A percentile compares a stretch with the other conserved stretches of the same genome.
Conservation (phyloP, 2,329 filamentous ascomycete species). For the Fusarium miscanthi region DNA sequence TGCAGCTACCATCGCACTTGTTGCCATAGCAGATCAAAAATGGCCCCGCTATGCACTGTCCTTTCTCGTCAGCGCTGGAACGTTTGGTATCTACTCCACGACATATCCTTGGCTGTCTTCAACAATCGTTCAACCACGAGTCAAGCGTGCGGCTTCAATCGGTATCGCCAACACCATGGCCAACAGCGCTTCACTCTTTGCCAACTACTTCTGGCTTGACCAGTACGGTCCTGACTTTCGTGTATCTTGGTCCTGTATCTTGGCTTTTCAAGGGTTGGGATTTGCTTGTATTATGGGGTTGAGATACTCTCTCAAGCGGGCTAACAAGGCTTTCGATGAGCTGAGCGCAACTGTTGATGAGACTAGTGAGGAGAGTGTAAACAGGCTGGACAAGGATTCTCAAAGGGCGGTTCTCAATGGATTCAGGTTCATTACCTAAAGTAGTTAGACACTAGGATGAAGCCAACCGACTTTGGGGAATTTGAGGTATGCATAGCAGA, state of each 20-base stretch:
- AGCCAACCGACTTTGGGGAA: accelerated
- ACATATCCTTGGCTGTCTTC: background rate
- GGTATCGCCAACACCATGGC: background rate
- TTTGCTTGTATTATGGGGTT: background rate
- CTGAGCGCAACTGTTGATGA: background rate
- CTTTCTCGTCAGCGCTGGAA: background rate
- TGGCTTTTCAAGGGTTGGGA: background rate
- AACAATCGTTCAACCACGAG: background rate
- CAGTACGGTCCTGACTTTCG: background rate
- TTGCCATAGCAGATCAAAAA: background rate
- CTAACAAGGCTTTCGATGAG: background rate
- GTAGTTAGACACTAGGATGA: background rate
- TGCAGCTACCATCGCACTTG: background rate
- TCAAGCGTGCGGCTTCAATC: background rate
- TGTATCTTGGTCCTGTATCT: background rate
- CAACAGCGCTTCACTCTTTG: background rate
- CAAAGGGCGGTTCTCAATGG: background rate
- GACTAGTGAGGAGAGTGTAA: background rate
- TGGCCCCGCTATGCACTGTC: background rate
- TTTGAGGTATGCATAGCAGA: too few relatives aligned
- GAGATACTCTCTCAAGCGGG: background rate
- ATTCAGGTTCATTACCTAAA: background rate
- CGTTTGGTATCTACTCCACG: background rate
- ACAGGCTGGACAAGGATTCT: background rate
- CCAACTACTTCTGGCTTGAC: background rate